Base-by-base conservation (phyloP, 176 grass and related monocot species). In the Typha latifolia region DNA sequence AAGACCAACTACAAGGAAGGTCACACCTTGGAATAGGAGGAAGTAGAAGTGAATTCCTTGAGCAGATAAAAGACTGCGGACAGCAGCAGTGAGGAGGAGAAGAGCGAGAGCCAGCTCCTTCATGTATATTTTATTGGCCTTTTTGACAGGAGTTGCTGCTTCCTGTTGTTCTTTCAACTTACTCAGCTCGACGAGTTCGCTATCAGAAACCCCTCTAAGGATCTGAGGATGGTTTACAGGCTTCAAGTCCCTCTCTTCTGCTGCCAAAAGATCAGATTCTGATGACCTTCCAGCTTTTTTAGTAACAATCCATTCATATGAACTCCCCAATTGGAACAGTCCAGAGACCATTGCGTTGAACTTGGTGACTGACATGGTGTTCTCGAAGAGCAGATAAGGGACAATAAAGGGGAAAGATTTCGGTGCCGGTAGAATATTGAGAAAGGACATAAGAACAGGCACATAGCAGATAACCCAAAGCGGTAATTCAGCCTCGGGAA, bases 281-380 rank as follows among this genome's bases (percentile, higher is more conserved):
- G 80, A 1, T 43, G 49, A 23, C 47, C 73, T 68, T 12, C 73
- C 73, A 55, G 63, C 51, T 72, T 95, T 95, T 83, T 95, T 95
- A 51, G 90, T 95, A 55, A 95, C 90, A 24, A 95, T 79, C 90
- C 90, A 95, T 73, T 95, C 90, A 14, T 95, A 90, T 66, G 90
- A 81, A 51, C 86, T 95, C 47, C 90, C 86, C 5, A 95, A 70
- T 70, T 95, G 86, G 82, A 95, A 89, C 64, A 95, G 65, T 23
- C 90, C 90, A 13, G 90, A 95, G 50, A 95, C 72, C 90, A 90
- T 95, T 47, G 86, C 90, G n/a, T 95, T 90, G 86, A 95, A 95
- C 71, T 95, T 95, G 52, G 90, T 95, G 3, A 95, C 90, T 0
- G 90, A 95, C 90, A 90, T 95, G 18, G 86, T 95, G 71, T 95